Conservation (phyloP, 2,329 filamentous ascomycete species). For the Aaosphaeria pasadenensis region DNA sequence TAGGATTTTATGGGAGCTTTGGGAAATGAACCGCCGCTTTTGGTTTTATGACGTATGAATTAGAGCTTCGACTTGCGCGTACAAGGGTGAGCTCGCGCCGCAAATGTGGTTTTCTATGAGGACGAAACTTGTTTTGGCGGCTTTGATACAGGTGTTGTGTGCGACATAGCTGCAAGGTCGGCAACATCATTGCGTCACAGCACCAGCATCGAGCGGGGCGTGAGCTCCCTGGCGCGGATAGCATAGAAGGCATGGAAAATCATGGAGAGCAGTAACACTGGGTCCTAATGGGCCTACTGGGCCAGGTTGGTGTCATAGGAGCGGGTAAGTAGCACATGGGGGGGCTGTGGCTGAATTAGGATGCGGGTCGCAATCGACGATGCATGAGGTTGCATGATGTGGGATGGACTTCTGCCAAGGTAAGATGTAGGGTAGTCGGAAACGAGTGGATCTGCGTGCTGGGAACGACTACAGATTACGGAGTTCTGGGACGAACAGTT, state of each 20-base stretch:
- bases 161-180: slow-evolving; percentile 20
- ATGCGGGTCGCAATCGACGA: slow-evolving; percentile 28
- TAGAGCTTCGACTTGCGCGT: slow-evolving; percentile 12
- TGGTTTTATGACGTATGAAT: slow-evolving; percentile 33
- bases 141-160: slow-evolving; percentile 16
- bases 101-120: slow-evolving; percentile 16
- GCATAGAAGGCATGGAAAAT: not conserved
- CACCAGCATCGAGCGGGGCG: slow-evolving; percentile 31
- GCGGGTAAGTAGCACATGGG: slow-evolving; percentile 15
- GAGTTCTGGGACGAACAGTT: no score
- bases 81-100: slow-evolving; percentile 35
- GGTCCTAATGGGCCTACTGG: slow-evolving; percentile 7
- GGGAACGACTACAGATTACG: no score
- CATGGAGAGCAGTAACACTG: no score
- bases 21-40: slow-evolving; percentile 11
- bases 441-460: no score
- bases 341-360: slow-evolving; percentile 28
- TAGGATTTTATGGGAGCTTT: slow-evolving; percentile 25
- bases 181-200: slow-evolving; percentile 34
- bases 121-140: slow-evolving; percentile 39
- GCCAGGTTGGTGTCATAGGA: slow-evolving; percentile 23
- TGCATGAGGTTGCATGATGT: slow-evolving; percentile 6
- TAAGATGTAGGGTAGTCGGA: no score
- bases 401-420: no score
- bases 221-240: slow-evolving; percentile 20